Evolutionary conservation across 2,329 filamentous ascomycete genomes (phyloP).

Genomic region (Rhexocercosporidium sp.): DNA sequence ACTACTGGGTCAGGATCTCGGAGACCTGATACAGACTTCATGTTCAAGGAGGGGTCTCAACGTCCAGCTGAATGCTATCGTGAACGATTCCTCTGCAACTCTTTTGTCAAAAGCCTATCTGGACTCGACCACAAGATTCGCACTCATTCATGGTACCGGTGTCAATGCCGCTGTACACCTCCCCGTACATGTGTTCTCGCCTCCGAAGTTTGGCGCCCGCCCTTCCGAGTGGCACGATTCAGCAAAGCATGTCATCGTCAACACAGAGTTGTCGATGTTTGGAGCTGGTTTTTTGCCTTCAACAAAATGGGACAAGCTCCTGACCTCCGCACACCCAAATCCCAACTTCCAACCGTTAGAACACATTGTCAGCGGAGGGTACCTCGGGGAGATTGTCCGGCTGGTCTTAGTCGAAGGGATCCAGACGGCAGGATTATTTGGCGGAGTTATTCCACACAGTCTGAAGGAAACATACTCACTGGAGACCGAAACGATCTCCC

Average conservation of each 20-base stretch:
- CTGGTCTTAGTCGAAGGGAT: slow-evolving; percentile 64
- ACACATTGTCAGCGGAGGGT: slow-evolving; percentile 67
- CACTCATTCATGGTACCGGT: slow-evolving; percentile 70
- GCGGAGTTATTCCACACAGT: slow-evolving; percentile 60
- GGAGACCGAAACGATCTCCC: slow-evolving; percentile 64
- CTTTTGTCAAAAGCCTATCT: slow-evolving; percentile 66
- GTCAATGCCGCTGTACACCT: slow-evolving; percentile 70
- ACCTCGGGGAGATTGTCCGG: slow-evolving; percentile 69
- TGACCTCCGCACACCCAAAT: slow-evolving; percentile 57
- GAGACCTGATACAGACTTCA: slow-evolving; percentile 60
- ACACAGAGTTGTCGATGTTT: slow-evolving; percentile 72
- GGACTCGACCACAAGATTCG: slow-evolving; percentile 63
- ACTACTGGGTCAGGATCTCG: slow-evolving; percentile 63
- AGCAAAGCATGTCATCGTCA: slow-evolving; percentile 68
- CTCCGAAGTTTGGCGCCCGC: slow-evolving; percentile 60
- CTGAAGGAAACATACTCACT: slow-evolving; percentile 60
- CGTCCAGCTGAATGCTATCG: slow-evolving; percentile 63
- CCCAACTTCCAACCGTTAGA: slow-evolving; percentile 68
- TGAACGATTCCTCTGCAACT: slow-evolving; percentile 72
- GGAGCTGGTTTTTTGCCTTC: slow-evolving; percentile 62
- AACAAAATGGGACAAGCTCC: slow-evolving; percentile 63
- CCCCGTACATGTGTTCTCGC: slow-evolving; percentile 60
- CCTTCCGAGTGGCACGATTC: slow-evolving; percentile 60
- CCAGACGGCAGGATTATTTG: slow-evolving; percentile 57
- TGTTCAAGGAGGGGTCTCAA: slow-evolving; percentile 54